Percentiles rank a stretch among this genome's conserved stretches.
phyloP scores from a whole-genome alignment of 2,329 filamentous ascomycete species.

The Ceratocystis lukuohia region DNA sequence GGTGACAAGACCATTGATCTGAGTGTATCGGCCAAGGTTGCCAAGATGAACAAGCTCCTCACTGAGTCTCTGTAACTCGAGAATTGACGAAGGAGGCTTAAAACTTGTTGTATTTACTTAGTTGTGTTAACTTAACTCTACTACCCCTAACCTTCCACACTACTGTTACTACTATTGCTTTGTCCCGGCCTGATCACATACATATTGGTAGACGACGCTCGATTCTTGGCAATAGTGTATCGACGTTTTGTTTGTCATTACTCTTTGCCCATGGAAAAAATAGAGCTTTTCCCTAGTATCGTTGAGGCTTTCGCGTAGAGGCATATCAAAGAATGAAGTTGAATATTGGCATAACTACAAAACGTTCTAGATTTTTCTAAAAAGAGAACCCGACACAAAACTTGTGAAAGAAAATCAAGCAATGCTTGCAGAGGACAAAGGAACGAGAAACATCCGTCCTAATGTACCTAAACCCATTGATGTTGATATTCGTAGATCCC shows the following conservation, averaged over 20 bases:
- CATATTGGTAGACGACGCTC: not conserved
- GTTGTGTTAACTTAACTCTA: conserved; percentile 6
- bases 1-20: conserved; percentile 97
- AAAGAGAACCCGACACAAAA: not conserved
- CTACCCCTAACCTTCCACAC: not conserved
- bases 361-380: not conserved
- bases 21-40: conserved; percentile 84
- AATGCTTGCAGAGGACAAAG: not conserved
- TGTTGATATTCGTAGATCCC: not conserved
- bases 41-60: conserved; percentile 99
- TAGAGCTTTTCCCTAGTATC: not conserved
- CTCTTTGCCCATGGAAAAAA: not conserved
- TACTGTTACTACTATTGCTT: not conserved
- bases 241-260: not conserved
- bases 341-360: not conserved
- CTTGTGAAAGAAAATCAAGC: not conserved
- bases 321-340: not conserved
- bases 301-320: not conserved
- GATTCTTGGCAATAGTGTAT: not conserved
- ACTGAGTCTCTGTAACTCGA: conserved; percentile 79
- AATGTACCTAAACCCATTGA: not conserved
- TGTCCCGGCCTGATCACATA: not conserved
- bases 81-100: conserved; percentile 11
- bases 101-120: conserved; percentile 8
- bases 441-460: not conserved